Evolutionary conservation across 371 early-diverging fungal species (phyloP).

Genomic region (Mortierella sp.): DNA sequence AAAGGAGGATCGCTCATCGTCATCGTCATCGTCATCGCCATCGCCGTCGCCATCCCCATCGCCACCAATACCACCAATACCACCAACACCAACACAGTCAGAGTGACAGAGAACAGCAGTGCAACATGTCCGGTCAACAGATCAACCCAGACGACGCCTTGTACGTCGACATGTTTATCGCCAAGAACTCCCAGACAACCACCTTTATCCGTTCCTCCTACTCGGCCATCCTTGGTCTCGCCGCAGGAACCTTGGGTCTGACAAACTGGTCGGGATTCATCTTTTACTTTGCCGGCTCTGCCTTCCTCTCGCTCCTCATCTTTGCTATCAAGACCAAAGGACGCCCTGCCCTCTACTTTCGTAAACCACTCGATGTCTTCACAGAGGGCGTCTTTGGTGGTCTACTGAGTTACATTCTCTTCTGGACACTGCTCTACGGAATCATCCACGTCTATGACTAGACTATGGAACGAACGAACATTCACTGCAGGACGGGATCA

Average conservation of each 20-base stretch:
- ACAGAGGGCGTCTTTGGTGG: constrained; percentile 77
- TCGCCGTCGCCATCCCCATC: too few species aligned
- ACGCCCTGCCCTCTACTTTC: constrained; percentile 61
- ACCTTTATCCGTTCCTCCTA: constrained; percentile 80
- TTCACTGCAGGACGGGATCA: background rate
- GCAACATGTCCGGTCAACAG: constrained; percentile 41
- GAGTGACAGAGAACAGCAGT: background rate
- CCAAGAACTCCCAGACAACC: constrained; percentile 74
- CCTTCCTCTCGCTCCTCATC: constrained; percentile 64
- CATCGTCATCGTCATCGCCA: too few species aligned
- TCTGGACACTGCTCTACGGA: constrained; percentile 87
- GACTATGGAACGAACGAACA: background rate
- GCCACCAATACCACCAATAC: background rate
- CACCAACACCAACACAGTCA: background rate
- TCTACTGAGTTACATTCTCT: constrained; percentile 80
- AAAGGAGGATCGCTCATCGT: too few species aligned
- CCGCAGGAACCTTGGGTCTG: constrained; percentile 83
- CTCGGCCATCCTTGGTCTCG: constrained; percentile 80
- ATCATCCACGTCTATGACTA: constrained; percentile 85
- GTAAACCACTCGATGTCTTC: constrained; percentile 63
- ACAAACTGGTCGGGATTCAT: constrained; percentile 77
- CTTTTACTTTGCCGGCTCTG: constrained; percentile 76
- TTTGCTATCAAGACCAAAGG: constrained; percentile 56
- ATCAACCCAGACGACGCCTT: constrained; percentile 55
- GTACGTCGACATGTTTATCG: constrained; percentile 66